Percentiles rank a stretch among this genome's conserved stretches.
These are phyloP conservation scores for Cordyceps tenuipes DNA, from an alignment of 2,329 filamentous ascomycete species.

Conservation along the genomic window DNA sequence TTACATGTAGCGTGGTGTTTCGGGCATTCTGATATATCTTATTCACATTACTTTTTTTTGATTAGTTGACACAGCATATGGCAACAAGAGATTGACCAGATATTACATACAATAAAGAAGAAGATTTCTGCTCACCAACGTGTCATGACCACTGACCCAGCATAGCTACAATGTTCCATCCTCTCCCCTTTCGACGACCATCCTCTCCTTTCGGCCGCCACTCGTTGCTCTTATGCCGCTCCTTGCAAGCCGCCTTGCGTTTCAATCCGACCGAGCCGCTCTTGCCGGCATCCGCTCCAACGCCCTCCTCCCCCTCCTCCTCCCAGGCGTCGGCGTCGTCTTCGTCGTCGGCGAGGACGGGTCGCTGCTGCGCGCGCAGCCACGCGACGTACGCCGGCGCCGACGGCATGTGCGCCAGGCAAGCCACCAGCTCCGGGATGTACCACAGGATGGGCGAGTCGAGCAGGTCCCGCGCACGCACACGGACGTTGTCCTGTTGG, in stretches of 20 bases:
- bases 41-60: slow-evolving; percentile 3
- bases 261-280: too few relatives aligned
- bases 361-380: background rate
- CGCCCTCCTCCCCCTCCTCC: too few relatives aligned
- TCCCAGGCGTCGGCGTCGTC: too few relatives aligned
- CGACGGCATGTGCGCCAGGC: background rate
- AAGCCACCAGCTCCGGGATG: background rate
- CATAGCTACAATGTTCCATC: background rate
- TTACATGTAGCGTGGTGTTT: slow-evolving; percentile 23
- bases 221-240: background rate
- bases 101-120: background rate
- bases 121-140: background rate
- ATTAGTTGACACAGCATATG: background rate
- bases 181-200: background rate
- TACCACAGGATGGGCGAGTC: slow-evolving; percentile 2
- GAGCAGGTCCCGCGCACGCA: background rate
- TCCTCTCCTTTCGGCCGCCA: background rate
- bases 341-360: too few relatives aligned
- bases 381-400: background rate
- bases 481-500: background rate
- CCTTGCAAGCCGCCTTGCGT: too few relatives aligned
- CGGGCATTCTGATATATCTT: slow-evolving; percentile 12
- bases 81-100: background rate
- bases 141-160: background rate
- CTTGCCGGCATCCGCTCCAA: too few relatives aligned